phyloP scores from a whole-genome alignment of 768 basidiomycete genomes.

The Boletus rubescentipes region DNA sequence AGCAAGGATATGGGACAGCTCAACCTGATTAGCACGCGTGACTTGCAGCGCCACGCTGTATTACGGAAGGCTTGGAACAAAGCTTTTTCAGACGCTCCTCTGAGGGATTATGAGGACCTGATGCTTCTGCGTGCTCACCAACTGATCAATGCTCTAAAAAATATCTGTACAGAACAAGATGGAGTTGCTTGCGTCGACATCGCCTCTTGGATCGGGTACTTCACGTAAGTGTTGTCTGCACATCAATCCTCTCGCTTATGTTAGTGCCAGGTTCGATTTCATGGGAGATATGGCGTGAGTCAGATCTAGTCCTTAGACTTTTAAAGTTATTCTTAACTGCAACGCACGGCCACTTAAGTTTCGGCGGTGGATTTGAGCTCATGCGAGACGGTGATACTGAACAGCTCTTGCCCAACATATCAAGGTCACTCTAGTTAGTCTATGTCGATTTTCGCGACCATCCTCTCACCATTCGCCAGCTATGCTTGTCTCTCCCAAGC shows the following conservation, averaged over 20 bases:
- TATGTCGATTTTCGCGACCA: background rate
- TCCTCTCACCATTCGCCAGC: conserved; percentile 12
- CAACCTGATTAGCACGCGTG: conserved; percentile 18
- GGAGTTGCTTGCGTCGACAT: conserved; percentile 11
- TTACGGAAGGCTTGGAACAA: conserved; percentile 32
- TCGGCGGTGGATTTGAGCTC: conserved; percentile 39
- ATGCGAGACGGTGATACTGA: conserved; percentile 37
- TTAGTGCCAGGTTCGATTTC: conserved; percentile 21
- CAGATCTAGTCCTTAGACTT: background rate
- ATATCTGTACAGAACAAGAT: conserved; percentile 13
- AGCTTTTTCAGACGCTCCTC: conserved; percentile 29
- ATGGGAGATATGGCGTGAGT: conserved; percentile 32
- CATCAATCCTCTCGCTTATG: background rate
- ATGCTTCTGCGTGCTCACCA: conserved; percentile 24
- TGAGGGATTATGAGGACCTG: conserved; percentile 28
- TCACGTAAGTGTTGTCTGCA: conserved; percentile 16
- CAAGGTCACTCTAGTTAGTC: conserved; percentile 31
- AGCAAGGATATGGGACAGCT: conserved; percentile 8
- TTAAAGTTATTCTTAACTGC: background rate
- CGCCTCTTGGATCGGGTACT: conserved; percentile 22
- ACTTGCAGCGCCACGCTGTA: conserved; percentile 21
- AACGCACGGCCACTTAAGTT: conserved; percentile 23
- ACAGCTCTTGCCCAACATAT: conserved; percentile 30
- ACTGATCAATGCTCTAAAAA: conserved; percentile 12
- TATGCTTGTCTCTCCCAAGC: conserved; percentile 15